Base-by-base conservation (phyloP, 1,139 yeast genomes). In the Hanseniaspora sp. region DNA sequence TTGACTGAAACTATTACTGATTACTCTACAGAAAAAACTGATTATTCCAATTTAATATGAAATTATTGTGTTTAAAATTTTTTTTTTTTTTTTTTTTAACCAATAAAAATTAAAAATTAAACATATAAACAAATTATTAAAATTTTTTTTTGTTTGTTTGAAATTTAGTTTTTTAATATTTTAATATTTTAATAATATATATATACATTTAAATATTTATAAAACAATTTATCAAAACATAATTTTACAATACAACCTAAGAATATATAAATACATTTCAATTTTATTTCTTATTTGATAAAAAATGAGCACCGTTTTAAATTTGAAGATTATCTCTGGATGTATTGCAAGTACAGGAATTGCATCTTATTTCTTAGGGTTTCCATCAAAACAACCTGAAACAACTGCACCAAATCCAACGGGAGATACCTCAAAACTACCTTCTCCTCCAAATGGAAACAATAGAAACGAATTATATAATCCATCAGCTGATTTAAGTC, bases 401-500 rank as follows among this genome's bases (percentile, higher is more conserved):
- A 34, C 56, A 6, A 31, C 48, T 12, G 55, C 55, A 17, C 44
- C 59, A 9, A 33, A 46, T 1, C 30, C 46, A 33, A 18, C 52
- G 7, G 51, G 55, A 28, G 56, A 55, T 15, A 29, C 31, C 23
- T 38, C 39, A 7, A 34, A 46, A 15, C 5, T 29, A 8, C 34
- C 48, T 5, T 18, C 34, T 1, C 15, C n/a, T 1, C 46, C 59
- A 7, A 46, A 48, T 35, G 51, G 51, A 5, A 33, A 48, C 1
- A 42, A 42, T 9, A 38, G 38, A 3, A 55, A 58, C 6, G 46
- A 34, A 2, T 23, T 35, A 37, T 31, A 30, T 3, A 38, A 37
- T 17, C 41, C 29, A 1, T 43, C 49, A 31, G 41, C 57, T 8
- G 56, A 58, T 6, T 54, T 46, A 11, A 46, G 78, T 57, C 96